Percentiles rank a stretch among this genome's conserved stretches.
These are phyloP conservation scores for Microsporum ferrugineum DNA, from an alignment of 2,329 filamentous ascomycete genomes.

Conservation along the genomic window DNA sequence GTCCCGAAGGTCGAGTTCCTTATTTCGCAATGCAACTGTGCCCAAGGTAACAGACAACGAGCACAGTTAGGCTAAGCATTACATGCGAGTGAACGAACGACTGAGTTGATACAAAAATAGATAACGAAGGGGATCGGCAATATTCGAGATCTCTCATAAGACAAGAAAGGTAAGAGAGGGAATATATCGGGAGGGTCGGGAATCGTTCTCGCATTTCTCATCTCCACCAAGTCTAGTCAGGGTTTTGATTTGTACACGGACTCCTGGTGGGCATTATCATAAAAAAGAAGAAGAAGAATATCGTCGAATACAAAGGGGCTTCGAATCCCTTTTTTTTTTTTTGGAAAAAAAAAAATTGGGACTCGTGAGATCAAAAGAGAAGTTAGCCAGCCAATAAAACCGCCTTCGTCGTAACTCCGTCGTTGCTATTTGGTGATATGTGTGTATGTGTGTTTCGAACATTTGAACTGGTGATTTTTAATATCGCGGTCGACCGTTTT, in stretches of 20 bases:
- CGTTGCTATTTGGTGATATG: background rate
- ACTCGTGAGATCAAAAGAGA: background rate
- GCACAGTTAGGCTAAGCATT: background rate
- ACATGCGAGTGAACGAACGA: background rate
- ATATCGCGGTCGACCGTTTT: constrained; percentile 20
- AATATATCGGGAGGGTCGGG: background rate
- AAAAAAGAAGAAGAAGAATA: background rate
- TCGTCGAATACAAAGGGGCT: background rate
- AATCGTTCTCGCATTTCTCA: constrained; percentile 2
- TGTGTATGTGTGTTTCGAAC: background rate
- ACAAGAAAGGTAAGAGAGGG: background rate
- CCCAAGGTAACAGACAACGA: background rate
- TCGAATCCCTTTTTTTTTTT: background rate
- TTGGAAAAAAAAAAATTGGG: background rate
- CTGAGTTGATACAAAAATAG: background rate
- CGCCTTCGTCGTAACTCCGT: background rate
- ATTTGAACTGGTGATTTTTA: constrained; percentile 4
- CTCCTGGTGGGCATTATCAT: background rate
- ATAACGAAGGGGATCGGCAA: background rate
- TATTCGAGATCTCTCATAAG: background rate
- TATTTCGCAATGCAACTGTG: background rate
- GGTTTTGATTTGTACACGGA: background rate
- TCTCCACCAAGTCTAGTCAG: background rate
- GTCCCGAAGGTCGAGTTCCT: background rate
- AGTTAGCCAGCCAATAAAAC: background rate